Conservation (phyloP, 495 filamentous ascomycete species). For the Trichocladium uniseriatum region DNA sequence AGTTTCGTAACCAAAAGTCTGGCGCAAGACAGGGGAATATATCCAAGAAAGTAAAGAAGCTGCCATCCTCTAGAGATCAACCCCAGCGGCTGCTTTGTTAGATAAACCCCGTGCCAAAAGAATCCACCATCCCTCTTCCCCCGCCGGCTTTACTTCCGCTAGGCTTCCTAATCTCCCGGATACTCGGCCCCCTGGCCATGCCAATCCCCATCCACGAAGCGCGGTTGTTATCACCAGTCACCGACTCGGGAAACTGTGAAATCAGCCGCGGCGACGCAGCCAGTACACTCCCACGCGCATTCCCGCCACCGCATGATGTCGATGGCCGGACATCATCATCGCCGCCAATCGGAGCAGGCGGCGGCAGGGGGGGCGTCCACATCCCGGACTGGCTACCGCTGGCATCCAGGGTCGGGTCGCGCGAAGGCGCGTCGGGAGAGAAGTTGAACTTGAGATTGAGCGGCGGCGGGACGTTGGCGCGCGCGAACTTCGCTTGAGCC, state of each 20-base stretch:
- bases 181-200: slow-evolving; percentile 25
- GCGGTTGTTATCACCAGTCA: background rate
- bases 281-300: background rate
- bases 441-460: slow-evolving; percentile 24
- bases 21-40: background rate
- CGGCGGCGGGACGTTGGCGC: slow-evolving; percentile 17
- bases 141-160: background rate
- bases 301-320: background rate
- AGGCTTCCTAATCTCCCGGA: slow-evolving; percentile 12
- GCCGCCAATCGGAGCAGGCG: background rate
- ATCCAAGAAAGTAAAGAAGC: background rate
- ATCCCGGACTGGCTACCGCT: background rate
- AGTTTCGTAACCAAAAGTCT: no score
- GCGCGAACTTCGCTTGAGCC: slow-evolving; percentile 4
- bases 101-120: slow-evolving; percentile 23
- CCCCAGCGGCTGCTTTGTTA: slow-evolving; percentile 2
- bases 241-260: slow-evolving; percentile 7
- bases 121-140: slow-evolving; percentile 11
- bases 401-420: slow-evolving; percentile 9
- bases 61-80: no score
- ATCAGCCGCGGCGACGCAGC: slow-evolving; percentile 9
- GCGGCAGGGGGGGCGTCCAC: slow-evolving; percentile 18
- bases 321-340: slow-evolving; percentile 7
- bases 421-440: slow-evolving; percentile 20
- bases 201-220: slow-evolving; percentile 21